phyloP scores from a whole-genome alignment of 1,284 basidiomycete species.

The Sporisorium sorghi region DNA sequence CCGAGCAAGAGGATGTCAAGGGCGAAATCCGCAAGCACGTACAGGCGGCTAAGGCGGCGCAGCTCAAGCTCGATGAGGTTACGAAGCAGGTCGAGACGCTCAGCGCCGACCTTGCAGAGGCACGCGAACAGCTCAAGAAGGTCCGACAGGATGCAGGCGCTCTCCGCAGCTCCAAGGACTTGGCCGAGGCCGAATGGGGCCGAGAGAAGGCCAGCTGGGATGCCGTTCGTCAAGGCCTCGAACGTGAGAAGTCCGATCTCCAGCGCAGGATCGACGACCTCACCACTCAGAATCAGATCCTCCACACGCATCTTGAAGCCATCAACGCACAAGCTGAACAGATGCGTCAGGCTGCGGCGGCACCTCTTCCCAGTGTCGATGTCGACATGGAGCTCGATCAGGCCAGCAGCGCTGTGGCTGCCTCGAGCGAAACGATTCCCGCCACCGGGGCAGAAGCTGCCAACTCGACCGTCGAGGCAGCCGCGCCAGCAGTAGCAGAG shows the following conservation, averaged over 20 bases:
- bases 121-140: constrained; percentile 52
- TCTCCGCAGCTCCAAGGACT: constrained; percentile 72
- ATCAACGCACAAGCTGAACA: constrained; percentile 82
- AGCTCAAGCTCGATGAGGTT: constrained; percentile 79
- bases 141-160: constrained; percentile 42
- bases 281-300: constrained; percentile 79
- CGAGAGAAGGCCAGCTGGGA: constrained; percentile 84
- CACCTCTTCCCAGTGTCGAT: constrained; percentile 59
- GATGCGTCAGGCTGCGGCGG: constrained; percentile 74
- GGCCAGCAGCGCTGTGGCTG: constrained; percentile 32
- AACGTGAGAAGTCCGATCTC: constrained; percentile 81
- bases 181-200: constrained; percentile 77
- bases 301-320: constrained; percentile 87
- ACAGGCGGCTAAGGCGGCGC: constrained; percentile 81
- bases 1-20: constrained; percentile 74
- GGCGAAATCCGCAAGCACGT: constrained; percentile 73
- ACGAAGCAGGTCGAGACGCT: constrained; percentile 75
- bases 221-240: constrained; percentile 79
- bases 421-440: constrained; percentile 68
- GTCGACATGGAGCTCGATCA: constrained; percentile 45
- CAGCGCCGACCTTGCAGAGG: constrained; percentile 80
- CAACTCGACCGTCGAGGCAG: background rate
- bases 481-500: constrained; percentile 3
- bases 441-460: constrained; percentile 73
- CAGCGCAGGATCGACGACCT: constrained; percentile 80